phyloP scores from a whole-genome alignment of 768 basidiomycete genomes.

The Suillus subalutaceus region DNA sequence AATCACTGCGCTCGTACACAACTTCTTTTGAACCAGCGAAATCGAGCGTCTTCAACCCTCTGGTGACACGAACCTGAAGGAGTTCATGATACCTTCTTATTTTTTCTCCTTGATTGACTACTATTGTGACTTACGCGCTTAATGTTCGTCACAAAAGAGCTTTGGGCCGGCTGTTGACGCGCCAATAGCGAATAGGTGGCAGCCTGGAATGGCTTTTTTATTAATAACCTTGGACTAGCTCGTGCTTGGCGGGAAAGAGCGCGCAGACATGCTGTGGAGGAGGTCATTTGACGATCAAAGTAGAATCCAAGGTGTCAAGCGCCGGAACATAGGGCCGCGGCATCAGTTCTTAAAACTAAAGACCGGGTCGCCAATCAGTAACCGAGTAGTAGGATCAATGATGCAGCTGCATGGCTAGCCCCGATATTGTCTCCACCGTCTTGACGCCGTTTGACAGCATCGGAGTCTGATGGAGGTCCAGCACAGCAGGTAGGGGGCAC shows the following conservation, averaged over 20 bases:
- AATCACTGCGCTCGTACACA: constrained; percentile 95
- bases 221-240: not conserved
- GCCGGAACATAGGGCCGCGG: no score
- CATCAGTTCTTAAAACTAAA: no score
- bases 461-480: no score
- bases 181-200: not conserved
- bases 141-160: not conserved
- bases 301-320: no score
- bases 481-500: no score
- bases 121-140: not conserved
- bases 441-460: no score
- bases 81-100: not conserved
- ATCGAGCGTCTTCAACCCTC: constrained; percentile 77
- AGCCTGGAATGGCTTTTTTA: not conserved
- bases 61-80: not conserved
- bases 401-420: no score
- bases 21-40: constrained; percentile 93
- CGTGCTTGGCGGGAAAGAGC: not conserved
- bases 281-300: not conserved
- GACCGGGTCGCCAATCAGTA: no score
- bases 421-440: no score
- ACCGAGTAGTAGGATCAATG: no score
- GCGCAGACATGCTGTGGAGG: not conserved
- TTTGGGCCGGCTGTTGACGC: not conserved
- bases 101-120: not conserved